Evolutionary conservation across 2,329 filamentous ascomycete species (phyloP), one percentile per base, ranked within the genome.

Genomic region (Ophiostoma perfectum): DNA sequence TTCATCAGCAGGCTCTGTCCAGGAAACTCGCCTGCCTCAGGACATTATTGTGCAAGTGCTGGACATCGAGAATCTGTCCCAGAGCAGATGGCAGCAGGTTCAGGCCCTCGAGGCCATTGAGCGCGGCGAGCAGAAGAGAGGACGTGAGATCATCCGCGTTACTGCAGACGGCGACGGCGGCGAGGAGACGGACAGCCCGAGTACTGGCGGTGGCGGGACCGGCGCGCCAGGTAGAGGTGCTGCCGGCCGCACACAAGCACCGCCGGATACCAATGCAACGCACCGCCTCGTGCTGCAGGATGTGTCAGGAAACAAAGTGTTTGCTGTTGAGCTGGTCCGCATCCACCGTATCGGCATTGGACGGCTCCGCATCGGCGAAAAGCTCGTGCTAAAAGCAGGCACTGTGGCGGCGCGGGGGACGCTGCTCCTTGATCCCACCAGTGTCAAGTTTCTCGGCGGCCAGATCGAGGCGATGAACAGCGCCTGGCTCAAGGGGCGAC

Each of bases 201-300:
- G 18, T 7, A 36, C 42, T 27, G 27, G 27, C 27, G 27, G 27
- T 27, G 27, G 27, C 27, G 27, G 27, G 41, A 36, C 4, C 70
- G 9, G 38, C 12, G 27, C 64, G 52, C 63, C 70, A 12, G 65
- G 55, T 3, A 68, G 44, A 11, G 70, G 49, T n/a, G 16, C 71
- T 3, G 58, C 72, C 1, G 52, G 69, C 12, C 18, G n/a, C 8
- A 27, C 49, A 9, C 49, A 55, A 4, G 58, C 66, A 14, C 44
- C 63, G 41, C 44, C 66, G 75, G 36, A 74, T 41, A 80, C 76
- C 70, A 80, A 80, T 68, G 86, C 90, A 0, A 89, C 92, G 38
- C 93, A 96, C 80, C 90, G 92, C 69, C 78, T 98, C 41, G 82
- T 95, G 0, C 75, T 99, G 68, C 92, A 98, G 76, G 95, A 99